Conservation (phyloP, 2,329 filamentous ascomycete species). For the Teratosphaeria destructans region DNA sequence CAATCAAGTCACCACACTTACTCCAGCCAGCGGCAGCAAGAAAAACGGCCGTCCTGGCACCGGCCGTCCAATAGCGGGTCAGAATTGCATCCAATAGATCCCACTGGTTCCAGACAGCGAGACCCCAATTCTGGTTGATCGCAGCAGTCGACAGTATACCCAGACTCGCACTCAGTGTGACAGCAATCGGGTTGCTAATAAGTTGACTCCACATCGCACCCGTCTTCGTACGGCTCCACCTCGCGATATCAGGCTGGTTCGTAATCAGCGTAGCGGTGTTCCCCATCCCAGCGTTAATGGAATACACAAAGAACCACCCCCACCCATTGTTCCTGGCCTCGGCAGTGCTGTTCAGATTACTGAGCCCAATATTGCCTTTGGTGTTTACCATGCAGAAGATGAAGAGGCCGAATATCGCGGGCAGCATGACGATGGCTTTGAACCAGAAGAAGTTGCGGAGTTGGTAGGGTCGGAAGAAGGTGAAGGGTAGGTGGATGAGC, state of each 20-base stretch:
- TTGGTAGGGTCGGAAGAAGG: constrained; percentile 35
- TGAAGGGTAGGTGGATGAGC: constrained; percentile 26
- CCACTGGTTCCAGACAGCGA: constrained; percentile 22
- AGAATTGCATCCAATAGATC: constrained; percentile 27
- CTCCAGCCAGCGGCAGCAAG: constrained; percentile 24
- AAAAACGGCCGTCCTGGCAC: constrained; percentile 31
- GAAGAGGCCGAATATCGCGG: constrained; percentile 26
- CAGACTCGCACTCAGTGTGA: constrained; percentile 32
- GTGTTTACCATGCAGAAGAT: constrained; percentile 28
- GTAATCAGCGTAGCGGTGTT: constrained; percentile 36
- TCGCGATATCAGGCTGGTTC: constrained; percentile 35
- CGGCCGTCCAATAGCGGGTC: constrained; percentile 21
- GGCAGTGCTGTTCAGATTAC: constrained; percentile 40
- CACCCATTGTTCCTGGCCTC: constrained; percentile 13
- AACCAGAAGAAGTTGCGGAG: constrained; percentile 36
- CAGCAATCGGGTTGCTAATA: constrained; percentile 31
- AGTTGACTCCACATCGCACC: constrained; percentile 35
- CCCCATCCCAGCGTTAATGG: constrained; percentile 30
- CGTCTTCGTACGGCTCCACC: constrained; percentile 30
- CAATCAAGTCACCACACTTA: background rate
- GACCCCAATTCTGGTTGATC: constrained; percentile 34
- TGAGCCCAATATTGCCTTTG: constrained; percentile 17
- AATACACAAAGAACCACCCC: constrained; percentile 32
- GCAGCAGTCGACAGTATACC: constrained; percentile 37
- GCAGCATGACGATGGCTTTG: constrained; percentile 31